A percentile compares a stretch with the other conserved stretches of the same genome.
Conservation (phyloP, 148 eudicot genomes). For the Rhododendron henanense region DNA sequence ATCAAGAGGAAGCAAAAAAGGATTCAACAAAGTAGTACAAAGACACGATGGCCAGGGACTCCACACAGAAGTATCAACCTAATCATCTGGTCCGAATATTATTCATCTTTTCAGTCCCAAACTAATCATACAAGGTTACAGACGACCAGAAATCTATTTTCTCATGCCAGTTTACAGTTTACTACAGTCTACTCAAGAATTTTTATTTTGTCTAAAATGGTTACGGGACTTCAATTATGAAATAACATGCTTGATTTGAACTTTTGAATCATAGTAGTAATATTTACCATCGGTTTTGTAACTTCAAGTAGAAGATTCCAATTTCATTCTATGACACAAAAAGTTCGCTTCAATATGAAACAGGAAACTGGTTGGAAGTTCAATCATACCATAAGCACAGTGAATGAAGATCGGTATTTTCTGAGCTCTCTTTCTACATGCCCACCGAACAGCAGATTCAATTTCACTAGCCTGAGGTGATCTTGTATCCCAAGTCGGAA, state of each 20-base stretch:
- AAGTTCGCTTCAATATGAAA: neutral
- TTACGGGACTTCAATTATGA: neutral
- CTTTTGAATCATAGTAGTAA: neutral
- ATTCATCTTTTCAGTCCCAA: neutral
- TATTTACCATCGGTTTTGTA: neutral
- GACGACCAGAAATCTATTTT: neutral
- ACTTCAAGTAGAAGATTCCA: neutral
- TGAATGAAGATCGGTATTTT: slow-evolving; percentile 64
- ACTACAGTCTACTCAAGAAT: neutral
- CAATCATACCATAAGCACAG: slow-evolving; percentile 83
- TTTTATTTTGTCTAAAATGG: neutral
- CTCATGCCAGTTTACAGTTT: neutral
- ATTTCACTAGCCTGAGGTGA: slow-evolving; percentile 65
- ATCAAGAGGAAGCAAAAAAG: neutral
- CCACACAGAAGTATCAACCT: neutral
- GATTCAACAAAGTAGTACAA: neutral
- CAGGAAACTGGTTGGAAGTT: neutral
- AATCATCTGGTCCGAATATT: neutral
- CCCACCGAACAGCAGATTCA: slow-evolving; percentile 84
- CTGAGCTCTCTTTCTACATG: slow-evolving; percentile 71
- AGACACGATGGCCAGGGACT: neutral
- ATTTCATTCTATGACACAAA: neutral
- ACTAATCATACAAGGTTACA: neutral
- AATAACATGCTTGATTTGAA: neutral
- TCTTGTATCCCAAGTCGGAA: slow-evolving; percentile 90